Base-by-base conservation (phyloP, 805 yeast species). In the Saccharomycopsis lassenensis region DNA sequence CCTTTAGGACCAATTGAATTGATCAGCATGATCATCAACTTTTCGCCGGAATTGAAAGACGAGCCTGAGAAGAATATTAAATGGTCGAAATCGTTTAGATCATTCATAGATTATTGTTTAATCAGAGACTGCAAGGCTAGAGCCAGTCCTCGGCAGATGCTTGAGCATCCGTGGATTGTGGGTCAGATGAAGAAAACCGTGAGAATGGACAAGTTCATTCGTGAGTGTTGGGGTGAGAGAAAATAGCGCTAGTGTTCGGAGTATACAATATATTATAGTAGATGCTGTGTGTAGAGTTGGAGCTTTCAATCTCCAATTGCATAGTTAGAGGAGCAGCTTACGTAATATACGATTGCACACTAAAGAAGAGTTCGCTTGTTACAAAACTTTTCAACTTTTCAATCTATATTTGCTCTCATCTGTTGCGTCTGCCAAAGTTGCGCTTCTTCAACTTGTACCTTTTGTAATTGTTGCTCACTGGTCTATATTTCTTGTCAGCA, bases 71-170 rank as follows among this genome's bases (percentile, higher is more conserved):
- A 71, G 38, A 82, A 75, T 19, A 82, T 89, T 31, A 59, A 56
- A 38, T 89, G 98, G 98, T 66, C 85, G 5, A 71, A 70, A 12
- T 69, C 89, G 10, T 86, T 91, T 57, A 77, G 84, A 52, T 83
- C 78, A 40, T 91, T 91, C 47, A 65, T 91, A 28, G 71, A 71
- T 34, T 80, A 78, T 48, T 84, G 95, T 50, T 61, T 91, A 41
- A 83, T 72, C 44, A 89, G 86, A 49, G 83, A 84, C 43, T 74
- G 84, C 28, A 68, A 63, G 21, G 77, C 77, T 44, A 63, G 98
- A 39, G 95, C 97, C 7, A 74, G 87, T 33, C 98, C 98, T 6
- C 67, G 91, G 48, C 95, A 91, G 54, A 82, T 91, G 89, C 65
- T 91, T 31, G 68, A 64, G 35, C 98, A 91, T 61, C 96, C 96